These are phyloP conservation scores for Aspergillus bombycis DNA, from an alignment of 2,329 filamentous ascomycete species.

Conservation along the genomic window DNA sequence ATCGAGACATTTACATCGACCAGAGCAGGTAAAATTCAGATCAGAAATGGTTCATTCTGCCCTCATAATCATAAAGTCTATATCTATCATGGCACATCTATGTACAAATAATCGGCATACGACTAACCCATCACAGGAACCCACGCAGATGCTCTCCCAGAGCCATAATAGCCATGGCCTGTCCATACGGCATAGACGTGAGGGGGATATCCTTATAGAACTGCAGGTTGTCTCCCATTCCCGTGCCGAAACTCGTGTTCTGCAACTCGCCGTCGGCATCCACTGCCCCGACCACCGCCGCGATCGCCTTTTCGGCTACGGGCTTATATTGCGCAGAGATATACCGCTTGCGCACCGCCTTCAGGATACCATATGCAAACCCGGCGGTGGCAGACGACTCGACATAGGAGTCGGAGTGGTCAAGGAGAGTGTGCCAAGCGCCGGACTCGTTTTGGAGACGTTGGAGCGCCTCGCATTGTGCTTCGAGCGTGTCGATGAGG, in stretches of 20 bases:
- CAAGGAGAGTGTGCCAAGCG: constrained; percentile 75
- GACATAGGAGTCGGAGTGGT: constrained; percentile 71
- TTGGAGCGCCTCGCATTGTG: constrained; percentile 68
- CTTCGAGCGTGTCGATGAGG: constrained; percentile 59
- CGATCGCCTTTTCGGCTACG: constrained; percentile 67
- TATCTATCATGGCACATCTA: constrained; percentile 2
- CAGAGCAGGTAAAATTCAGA: background rate
- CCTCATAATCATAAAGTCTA: background rate
- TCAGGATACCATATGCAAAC: constrained; percentile 79
- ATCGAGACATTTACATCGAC: background rate
- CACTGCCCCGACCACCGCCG: constrained; percentile 68
- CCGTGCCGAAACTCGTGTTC: constrained; percentile 78
- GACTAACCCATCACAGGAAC: constrained; percentile 7
- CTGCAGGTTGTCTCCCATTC: constrained; percentile 72
- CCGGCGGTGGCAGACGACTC: constrained; percentile 79
- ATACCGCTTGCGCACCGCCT: constrained; percentile 71
- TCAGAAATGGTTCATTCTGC: background rate
- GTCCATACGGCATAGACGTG: constrained; percentile 83
- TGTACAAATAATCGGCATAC: constrained; percentile 3
- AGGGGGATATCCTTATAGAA: constrained; percentile 76
- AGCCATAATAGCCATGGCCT: constrained; percentile 83
- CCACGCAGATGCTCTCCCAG: constrained; percentile 70
- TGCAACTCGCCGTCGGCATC: constrained; percentile 69
- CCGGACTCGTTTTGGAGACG: constrained; percentile 64
- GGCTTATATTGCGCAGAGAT: constrained; percentile 64